These are phyloP conservation scores for Carex myosuroides DNA, from an alignment of 176 grass and related monocot genomes.

Conservation along the genomic window DNA sequence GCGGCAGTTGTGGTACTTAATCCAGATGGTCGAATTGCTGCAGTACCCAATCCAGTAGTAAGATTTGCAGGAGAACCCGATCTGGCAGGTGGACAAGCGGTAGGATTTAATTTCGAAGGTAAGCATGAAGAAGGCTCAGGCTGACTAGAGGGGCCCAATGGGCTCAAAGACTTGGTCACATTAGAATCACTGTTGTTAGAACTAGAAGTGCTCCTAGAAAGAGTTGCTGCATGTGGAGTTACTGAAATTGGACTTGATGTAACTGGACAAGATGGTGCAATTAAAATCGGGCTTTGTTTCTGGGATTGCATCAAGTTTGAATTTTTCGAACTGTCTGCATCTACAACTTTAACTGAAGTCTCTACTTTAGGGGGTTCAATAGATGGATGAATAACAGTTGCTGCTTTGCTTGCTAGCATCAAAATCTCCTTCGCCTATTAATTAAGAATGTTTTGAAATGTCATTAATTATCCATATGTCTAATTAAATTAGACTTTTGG, in stretches of 20 bases:
- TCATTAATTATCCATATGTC: neutral
- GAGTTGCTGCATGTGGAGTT: conserved; percentile 32
- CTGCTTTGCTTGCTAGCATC: conserved; percentile 66
- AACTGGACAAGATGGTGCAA: conserved; percentile 26
- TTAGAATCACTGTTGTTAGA: conserved; percentile 40
- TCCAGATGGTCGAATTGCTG: neutral
- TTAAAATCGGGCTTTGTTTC: conserved; percentile 12
- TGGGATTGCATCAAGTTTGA: conserved; percentile 28
- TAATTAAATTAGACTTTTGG: neutral
- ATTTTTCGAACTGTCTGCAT: conserved; percentile 28
- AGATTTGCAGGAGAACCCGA: conserved; percentile 30
- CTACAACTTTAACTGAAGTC: conserved; percentile 28
- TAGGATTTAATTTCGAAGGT: neutral
- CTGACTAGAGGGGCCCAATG: conserved; percentile 39
- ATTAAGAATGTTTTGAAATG: conserved; percentile 1
- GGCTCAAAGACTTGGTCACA: conserved; percentile 31
- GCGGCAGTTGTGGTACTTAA: conserved; percentile 26
- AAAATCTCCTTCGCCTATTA: conserved; percentile 77
- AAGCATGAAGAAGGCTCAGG: conserved; percentile 12
- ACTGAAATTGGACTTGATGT: conserved; percentile 40
- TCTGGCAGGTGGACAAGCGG: neutral
- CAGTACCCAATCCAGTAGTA: conserved; percentile 40
- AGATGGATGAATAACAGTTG: conserved; percentile 23
- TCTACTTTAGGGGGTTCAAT: conserved; percentile 27
- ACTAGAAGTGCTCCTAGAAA: conserved; percentile 44